Base-by-base conservation (phyloP, 495 filamentous ascomycete species). In the Penicillium tannophilum region DNA sequence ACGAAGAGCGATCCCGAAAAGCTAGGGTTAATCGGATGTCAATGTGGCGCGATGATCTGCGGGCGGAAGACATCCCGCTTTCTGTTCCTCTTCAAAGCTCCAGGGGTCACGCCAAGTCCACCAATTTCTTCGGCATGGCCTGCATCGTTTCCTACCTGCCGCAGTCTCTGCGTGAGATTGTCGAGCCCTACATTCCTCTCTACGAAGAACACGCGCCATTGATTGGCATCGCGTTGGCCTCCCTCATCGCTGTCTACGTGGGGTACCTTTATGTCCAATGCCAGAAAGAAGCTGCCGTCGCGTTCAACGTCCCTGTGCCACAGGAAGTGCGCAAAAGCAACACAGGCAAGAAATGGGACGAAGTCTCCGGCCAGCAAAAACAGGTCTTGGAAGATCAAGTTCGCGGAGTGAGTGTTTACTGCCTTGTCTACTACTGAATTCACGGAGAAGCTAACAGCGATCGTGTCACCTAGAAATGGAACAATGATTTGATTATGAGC, bases 271-370 rank as follows among this genome's bases (percentile, higher is more conserved):
- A 71, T 55, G 23, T 74, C 46, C 62, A 64, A 8, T 48, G 68
- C 54, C 58, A 58, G 19, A 70, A 63, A 61, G 84, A 86, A 72
- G 73, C 74, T 20, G 78, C 82, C 2, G 79, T 88, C 23, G 53
- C 76, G 4, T 89, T 87, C 69, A 74, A 75, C 54, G 81, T 89
- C 10, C 79, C 82, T 2, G 41, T 86, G 19, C 88, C 88, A 6
- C 66, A 79, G 36, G 83, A 88, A 67, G 79, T 82, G 53, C 62
- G 69, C 35, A 67, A 81, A 8, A 77, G 75, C 31, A 85, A 83
- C 73, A 72, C 81, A 7, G 81, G 39, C 28, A 81, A 84, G 65
- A 79, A 86, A 6, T 84, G 95, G 59, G 84, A 89, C 16, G 70
- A 87, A 36, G 59, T 70, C 23, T 58, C 70, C 39, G 72, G 76